Conservation (phyloP, 495 filamentous ascomycete genomes). For the Parathielavia hyrcaniae region DNA sequence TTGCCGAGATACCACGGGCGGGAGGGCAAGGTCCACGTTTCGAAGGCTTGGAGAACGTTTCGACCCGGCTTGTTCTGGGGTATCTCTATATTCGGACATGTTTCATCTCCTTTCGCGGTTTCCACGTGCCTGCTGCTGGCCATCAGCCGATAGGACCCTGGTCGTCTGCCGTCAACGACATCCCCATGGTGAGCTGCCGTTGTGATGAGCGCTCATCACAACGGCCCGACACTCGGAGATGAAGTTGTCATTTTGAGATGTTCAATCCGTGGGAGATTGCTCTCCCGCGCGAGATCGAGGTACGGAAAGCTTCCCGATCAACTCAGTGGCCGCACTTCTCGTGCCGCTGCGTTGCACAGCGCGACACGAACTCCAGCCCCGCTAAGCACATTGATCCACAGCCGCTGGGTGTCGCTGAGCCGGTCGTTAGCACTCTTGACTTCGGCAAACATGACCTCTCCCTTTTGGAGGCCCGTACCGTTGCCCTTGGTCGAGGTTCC, state of each 20-base stretch:
- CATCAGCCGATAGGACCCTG: background rate
- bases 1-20: background rate
- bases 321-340: conserved; percentile 48
- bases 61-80: conserved; percentile 18
- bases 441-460: conserved; percentile 76
- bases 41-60: conserved; percentile 26
- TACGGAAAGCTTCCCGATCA: conserved; percentile 6
- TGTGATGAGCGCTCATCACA: background rate
- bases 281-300: conserved; percentile 1
- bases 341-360: conserved; percentile 80
- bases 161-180: background rate
- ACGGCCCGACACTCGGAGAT: conserved; percentile 1
- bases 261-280: background rate
- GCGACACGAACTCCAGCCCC: conserved; percentile 80
- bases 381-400: conserved; percentile 92
- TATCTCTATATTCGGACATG: conserved; percentile 20
- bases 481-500: conserved; percentile 25
- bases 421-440: conserved; percentile 95
- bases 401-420: conserved; percentile 88
- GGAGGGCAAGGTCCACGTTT: conserved; percentile 18
- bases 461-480: conserved; percentile 15
- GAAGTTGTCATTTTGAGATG: conserved; percentile 18
- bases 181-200: background rate
- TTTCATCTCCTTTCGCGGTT: conserved; percentile 13
- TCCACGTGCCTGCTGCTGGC: conserved; percentile 17